Evolutionary conservation across 2,329 filamentous ascomycete genomes (phyloP).

Genomic region (Hypoxylon sp.): DNA sequence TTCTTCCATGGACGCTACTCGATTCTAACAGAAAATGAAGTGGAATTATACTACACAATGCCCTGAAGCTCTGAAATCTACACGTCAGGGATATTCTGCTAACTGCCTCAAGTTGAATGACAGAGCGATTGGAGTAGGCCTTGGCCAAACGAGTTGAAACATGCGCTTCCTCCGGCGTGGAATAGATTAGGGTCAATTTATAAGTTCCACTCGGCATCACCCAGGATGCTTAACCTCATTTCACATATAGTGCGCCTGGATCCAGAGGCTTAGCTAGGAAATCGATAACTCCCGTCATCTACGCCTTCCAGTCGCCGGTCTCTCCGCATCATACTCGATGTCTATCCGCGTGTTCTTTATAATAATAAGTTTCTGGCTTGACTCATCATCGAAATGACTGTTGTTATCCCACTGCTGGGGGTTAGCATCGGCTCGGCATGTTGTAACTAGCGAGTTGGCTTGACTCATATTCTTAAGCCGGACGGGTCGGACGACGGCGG

Average conservation of each 20-base stretch:
- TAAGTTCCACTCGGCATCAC: background rate
- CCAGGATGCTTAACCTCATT: background rate
- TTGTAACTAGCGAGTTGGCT: conserved; percentile 17
- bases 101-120: background rate
- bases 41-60: background rate
- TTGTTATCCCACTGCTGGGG: background rate
- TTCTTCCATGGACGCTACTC: background rate
- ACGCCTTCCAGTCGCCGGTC: background rate
- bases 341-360: conserved; percentile 44
- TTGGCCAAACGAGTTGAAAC: background rate
- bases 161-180: background rate
- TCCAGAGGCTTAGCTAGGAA: background rate
- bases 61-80: background rate
- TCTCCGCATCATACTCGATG: conserved; percentile 29
- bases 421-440: conserved; percentile 20
- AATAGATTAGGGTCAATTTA: background rate
- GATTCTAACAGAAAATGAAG: background rate
- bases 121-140: background rate
- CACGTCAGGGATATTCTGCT: background rate
- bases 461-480: conserved; percentile 8
- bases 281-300: background rate
- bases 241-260: background rate
- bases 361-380: conserved; percentile 38
- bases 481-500: background rate
- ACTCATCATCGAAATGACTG: conserved; percentile 10